Percentiles rank a stretch among this genome's conserved stretches.
Evolutionary conservation across 208 protist genomes (phyloP).

Genomic region (Acanthamoeba castellanii): DNA sequence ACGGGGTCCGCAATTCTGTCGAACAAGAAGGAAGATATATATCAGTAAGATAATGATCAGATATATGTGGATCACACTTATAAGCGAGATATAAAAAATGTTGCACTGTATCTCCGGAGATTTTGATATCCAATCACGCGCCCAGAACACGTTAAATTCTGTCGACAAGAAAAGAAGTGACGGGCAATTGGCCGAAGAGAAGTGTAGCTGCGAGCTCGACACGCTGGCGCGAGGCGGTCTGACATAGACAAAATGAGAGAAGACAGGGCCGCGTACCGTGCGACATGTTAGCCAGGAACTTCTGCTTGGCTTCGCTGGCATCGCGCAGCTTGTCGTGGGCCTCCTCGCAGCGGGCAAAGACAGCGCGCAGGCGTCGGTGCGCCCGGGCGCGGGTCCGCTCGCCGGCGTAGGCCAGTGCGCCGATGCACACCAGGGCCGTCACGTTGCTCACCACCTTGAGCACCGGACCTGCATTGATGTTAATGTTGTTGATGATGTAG

Average conservation of each 20-base stretch:
- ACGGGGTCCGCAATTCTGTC: conserved; percentile 21
- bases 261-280: neutral
- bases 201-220: no score
- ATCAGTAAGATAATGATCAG: no score
- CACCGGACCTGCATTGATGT: neutral
- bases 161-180: no score
- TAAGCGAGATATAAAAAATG: no score
- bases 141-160: no score
- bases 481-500: neutral
- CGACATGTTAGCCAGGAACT: conserved; percentile 66
- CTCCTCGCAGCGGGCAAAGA: neutral
- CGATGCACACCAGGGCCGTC: neutral
- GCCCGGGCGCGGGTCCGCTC: neutral
- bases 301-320: conserved; percentile 1
- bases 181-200: no score
- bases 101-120: neutral
- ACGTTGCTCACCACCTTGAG: neutral
- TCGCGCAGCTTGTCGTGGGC: neutral
- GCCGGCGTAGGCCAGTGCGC: neutral
- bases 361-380: neutral
- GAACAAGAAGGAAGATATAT: neutral
- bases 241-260: no score
- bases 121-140: neutral
- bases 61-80: no score
- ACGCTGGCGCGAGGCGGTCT: no score